Evolutionary conservation across 2,329 filamentous ascomycete genomes (phyloP).

Genomic region (Lecanoromycetidae sp.): DNA sequence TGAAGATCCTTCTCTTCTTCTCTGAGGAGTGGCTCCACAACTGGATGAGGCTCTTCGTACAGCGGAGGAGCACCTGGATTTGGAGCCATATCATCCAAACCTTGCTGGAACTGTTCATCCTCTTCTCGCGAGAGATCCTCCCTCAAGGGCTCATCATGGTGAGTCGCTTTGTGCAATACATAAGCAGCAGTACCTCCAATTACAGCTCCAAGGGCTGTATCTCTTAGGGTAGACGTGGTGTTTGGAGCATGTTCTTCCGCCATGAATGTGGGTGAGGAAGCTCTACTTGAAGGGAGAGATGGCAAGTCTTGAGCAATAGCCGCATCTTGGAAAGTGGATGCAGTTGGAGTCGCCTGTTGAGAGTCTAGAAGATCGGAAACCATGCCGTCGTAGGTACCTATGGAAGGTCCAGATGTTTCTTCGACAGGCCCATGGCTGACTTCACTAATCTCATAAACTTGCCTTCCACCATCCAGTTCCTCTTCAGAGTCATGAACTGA

Average conservation of each 20-base stretch:
- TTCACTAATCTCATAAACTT: background rate
- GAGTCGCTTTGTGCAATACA: background rate
- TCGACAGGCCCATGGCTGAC: background rate
- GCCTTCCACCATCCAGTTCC: constrained; percentile 14
- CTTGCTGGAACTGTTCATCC: background rate
- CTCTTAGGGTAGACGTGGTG: background rate
- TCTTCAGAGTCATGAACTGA: constrained; percentile 32
- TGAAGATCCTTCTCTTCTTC: constrained; percentile 5
- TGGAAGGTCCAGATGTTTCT: constrained; percentile 18
- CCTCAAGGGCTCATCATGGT: background rate
- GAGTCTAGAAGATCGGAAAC: constrained; percentile 45
- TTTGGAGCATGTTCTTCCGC: background rate
- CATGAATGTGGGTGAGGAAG: background rate
- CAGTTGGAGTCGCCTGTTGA: constrained; percentile 57
- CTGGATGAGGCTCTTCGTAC: background rate
- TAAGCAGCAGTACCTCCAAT: constrained; percentile 8
- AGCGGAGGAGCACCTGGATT: background rate
- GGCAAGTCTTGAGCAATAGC: background rate
- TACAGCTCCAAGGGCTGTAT: background rate
- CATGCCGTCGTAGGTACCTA: constrained; percentile 24
- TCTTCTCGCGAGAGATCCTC: background rate
- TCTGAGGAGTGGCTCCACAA: background rate
- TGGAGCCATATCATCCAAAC: background rate
- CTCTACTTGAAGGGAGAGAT: background rate
- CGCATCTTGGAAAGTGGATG: constrained; percentile 26